Conservation (phyloP, 163 green algal genomes). For the Chlamydomonas reinhardtii region DNA sequence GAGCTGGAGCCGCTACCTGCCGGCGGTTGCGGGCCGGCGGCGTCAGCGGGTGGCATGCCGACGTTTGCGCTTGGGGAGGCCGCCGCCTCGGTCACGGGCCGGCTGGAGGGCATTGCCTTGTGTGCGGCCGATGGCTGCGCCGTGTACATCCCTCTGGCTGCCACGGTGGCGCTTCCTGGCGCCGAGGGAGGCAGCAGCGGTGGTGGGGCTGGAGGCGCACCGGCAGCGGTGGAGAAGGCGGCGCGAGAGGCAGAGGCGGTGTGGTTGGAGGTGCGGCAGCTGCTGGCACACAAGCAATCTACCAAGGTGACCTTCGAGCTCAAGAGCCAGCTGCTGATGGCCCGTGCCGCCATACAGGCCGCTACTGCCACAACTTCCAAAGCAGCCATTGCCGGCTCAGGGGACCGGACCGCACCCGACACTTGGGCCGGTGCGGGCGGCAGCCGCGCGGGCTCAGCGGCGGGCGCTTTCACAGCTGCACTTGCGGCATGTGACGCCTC, state of each 20-base stretch:
- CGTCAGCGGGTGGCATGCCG: background rate
- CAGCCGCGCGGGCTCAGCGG: no score
- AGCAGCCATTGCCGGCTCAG: no score
- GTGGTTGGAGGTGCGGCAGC: background rate
- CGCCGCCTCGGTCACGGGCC: background rate
- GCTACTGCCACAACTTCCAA: no score
- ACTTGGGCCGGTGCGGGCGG: no score
- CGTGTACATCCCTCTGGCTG: slow-evolving; percentile 63
- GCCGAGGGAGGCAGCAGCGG: background rate
- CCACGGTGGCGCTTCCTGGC: background rate
- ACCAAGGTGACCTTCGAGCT: slow-evolving; percentile 71
- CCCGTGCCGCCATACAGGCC: background rate
- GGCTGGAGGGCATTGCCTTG: slow-evolving; percentile 68
- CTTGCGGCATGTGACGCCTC: background rate
- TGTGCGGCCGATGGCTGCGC: slow-evolving; percentile 53
- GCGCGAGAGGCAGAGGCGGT: slow-evolving; percentile 17
- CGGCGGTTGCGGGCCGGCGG: background rate
- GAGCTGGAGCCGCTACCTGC: background rate
- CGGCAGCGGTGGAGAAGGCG: no score
- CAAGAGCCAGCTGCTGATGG: slow-evolving; percentile 72
- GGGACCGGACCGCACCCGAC: no score
- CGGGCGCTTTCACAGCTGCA: background rate
- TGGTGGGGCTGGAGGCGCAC: no score
- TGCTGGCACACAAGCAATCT: slow-evolving; percentile 23
- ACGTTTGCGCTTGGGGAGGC: background rate